phyloP scores from a whole-genome alignment of 176 grass and related monocot species.

The Phyllostachys edulis region DNA sequence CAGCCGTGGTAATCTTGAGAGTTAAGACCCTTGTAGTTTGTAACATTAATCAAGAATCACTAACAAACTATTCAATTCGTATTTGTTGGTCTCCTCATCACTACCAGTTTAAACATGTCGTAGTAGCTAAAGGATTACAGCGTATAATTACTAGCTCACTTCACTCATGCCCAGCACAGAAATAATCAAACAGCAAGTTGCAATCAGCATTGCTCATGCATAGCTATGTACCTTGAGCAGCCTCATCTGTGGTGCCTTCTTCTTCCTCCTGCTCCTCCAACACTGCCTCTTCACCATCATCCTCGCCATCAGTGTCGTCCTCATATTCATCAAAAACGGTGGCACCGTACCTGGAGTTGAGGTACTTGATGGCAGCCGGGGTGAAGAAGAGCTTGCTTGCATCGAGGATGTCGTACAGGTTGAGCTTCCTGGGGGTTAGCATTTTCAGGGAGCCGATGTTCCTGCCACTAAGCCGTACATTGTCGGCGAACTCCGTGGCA shows the following conservation, averaged over 20 bases:
- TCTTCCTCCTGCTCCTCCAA: conserved; percentile 18
- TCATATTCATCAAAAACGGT: conserved; percentile 35
- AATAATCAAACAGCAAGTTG: conserved; percentile 7
- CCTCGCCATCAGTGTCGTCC: conserved; percentile 34
- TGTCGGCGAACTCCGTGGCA: conserved; percentile 59
- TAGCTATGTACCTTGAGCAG: conserved; percentile 42
- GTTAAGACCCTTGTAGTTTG: background rate
- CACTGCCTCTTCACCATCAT: conserved; percentile 35
- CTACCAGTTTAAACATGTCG: background rate
- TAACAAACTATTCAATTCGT: background rate
- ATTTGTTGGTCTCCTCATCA: background rate
- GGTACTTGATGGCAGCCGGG: conserved; percentile 61
- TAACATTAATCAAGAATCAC: background rate
- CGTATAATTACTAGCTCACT: background rate
- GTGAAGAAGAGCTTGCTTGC: conserved; percentile 79
- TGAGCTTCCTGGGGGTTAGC: conserved; percentile 91
- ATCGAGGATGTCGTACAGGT: conserved; percentile 86
- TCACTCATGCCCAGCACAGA: background rate
- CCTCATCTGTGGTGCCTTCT: conserved; percentile 20
- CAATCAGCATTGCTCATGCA: background rate
- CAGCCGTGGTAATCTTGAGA: background rate
- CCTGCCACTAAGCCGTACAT: conserved; percentile 78
- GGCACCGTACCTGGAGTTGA: conserved; percentile 82
- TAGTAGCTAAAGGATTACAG: background rate
- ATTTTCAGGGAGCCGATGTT: conserved; percentile 95